Conservation (phyloP, 306 rosid species). For the Prunus dulcis region DNA sequence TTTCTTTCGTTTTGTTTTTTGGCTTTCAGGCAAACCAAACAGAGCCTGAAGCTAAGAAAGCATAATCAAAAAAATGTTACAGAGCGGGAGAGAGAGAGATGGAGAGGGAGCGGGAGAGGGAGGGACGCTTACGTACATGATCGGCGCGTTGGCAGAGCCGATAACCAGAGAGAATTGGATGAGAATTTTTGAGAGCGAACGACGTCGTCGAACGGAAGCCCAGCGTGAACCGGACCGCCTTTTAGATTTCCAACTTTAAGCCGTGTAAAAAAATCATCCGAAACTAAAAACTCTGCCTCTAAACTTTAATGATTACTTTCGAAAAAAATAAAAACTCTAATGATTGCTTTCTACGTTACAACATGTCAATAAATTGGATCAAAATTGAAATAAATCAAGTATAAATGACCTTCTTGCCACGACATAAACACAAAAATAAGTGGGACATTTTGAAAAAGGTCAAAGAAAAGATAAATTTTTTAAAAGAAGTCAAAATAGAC, state of each 20-base stretch:
- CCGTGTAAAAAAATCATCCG: too few species aligned
- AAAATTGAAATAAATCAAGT: too few species aligned
- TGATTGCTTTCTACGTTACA: too few species aligned
- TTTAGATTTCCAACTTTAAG: background rate
- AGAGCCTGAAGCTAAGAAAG: background rate
- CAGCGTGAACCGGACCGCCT: background rate
- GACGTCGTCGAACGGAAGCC: background rate
- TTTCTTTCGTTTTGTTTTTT: background rate
- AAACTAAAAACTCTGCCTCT: too few species aligned
- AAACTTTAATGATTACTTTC: too few species aligned
- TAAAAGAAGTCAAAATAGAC: too few species aligned
- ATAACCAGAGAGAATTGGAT: background rate
- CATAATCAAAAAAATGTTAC: background rate
- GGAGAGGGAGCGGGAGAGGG: background rate
- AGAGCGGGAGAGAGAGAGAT: background rate
- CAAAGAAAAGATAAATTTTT: too few species aligned
- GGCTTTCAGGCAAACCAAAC: background rate
- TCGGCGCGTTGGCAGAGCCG: background rate
- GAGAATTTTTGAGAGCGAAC: background rate
- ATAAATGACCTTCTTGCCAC: too few species aligned
- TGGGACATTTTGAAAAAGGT: too few species aligned
- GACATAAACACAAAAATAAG: too few species aligned
- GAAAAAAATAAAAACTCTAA: too few species aligned
- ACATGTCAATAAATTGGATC: too few species aligned
- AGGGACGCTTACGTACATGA: background rate